Conservation (phyloP, 1,284 basidiomycete genomes). For the Sphagnurus paluster region DNA sequence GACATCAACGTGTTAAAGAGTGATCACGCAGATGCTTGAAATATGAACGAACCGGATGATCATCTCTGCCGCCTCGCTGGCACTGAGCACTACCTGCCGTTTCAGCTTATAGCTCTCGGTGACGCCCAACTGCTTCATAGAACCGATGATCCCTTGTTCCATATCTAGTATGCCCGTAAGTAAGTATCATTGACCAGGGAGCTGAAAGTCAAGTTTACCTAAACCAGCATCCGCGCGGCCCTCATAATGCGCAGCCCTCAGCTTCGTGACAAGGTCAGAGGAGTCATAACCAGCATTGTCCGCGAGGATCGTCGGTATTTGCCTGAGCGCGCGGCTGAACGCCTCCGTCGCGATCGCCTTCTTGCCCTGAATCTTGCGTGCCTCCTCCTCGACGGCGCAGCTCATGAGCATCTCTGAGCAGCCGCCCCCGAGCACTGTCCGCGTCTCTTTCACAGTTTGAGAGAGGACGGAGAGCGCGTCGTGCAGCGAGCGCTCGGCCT, state of each 20-base stretch:
- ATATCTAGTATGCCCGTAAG: constrained; percentile 63
- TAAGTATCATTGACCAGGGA: neutral
- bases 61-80: constrained; percentile 98
- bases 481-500: constrained; percentile 96
- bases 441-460: constrained; percentile 97
- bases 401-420: constrained; percentile 99
- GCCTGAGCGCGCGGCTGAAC: constrained; percentile 86
- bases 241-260: constrained; percentile 94
- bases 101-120: constrained; percentile 99
- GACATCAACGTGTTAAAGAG: constrained; percentile 11
- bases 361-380: constrained; percentile 87
- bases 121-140: constrained; percentile 87
- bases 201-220: constrained; percentile 44
- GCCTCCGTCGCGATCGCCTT: constrained; percentile 95
- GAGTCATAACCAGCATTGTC: constrained; percentile 99
- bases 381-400: constrained; percentile 90
- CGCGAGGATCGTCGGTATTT: constrained; percentile 95
- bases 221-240: constrained; percentile 85
- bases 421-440: constrained; percentile 92
- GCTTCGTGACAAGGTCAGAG: constrained; percentile 88
- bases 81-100: constrained; percentile 90
- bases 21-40: neutral
- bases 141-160: constrained; percentile 81
- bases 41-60: constrained; percentile 77
- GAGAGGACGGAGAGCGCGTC: constrained; percentile 97